phyloP scores from a whole-genome alignment of 257 asterid species.

The Cynanchum wilfordii region DNA sequence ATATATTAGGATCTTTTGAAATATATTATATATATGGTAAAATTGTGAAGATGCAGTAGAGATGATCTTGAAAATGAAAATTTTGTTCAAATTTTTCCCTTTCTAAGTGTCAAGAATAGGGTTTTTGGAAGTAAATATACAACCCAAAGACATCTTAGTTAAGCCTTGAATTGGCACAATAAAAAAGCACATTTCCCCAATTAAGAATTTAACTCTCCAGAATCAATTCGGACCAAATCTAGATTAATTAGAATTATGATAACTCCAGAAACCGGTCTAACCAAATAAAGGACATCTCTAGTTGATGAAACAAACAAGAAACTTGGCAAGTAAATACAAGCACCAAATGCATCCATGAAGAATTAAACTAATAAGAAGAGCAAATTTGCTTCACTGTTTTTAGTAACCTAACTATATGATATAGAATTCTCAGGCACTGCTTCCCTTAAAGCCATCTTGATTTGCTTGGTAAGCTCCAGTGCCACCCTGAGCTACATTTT shows the following conservation, averaged over 20 bases:
- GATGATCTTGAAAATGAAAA: too few relatives aligned
- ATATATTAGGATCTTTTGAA: too few relatives aligned
- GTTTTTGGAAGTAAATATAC: neutral
- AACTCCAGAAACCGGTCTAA: too few relatives aligned
- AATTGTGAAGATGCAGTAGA: too few relatives aligned
- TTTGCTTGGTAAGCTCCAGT: neutral
- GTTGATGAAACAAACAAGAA: neutral
- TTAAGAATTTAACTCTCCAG: too few relatives aligned
- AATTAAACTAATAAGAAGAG: neutral
- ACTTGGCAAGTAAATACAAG: neutral
- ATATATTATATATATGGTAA: too few relatives aligned
- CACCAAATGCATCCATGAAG: neutral
- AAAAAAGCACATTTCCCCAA: too few relatives aligned
- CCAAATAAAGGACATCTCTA: too few relatives aligned
- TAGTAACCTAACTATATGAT: neutral
- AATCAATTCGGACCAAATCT: too few relatives aligned
- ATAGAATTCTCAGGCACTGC: constrained; percentile 11
- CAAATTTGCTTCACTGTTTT: neutral
- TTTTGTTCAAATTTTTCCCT: neutral
- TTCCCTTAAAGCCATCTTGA: constrained; percentile 24
- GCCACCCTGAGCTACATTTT: constrained; percentile 15
- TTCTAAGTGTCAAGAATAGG: neutral
- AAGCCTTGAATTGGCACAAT: too few relatives aligned
- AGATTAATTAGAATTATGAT: too few relatives aligned
- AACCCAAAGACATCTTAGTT: neutral